phyloP scores from a whole-genome alignment of 495 filamentous ascomycete species.

The Cercophora scortea region DNA sequence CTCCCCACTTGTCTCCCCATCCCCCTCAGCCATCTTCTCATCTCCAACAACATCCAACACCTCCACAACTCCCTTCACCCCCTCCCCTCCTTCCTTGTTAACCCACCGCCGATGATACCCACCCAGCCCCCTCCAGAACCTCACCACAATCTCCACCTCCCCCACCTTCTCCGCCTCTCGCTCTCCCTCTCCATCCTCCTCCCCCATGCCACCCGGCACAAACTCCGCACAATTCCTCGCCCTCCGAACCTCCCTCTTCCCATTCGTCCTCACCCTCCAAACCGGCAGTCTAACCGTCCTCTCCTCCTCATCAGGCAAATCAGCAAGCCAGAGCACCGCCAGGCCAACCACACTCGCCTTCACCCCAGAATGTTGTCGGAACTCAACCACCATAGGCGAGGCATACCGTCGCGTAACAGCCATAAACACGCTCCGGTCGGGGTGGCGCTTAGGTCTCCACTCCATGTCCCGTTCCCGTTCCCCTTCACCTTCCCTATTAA shows the following conservation, averaged over 20 bases:
- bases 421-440: constrained; percentile 40
- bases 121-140: constrained; percentile 50
- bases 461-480: not conserved
- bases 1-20: constrained; percentile 1
- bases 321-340: constrained; percentile 58
- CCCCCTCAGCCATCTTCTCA: constrained; percentile 34
- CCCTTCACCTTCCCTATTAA: constrained; percentile 12
- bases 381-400: constrained; percentile 52
- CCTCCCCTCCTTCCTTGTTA: constrained; percentile 32
- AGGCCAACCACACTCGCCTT: constrained; percentile 51
- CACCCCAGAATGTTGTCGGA: constrained; percentile 40
- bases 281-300: constrained; percentile 45
- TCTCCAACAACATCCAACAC: constrained; percentile 54
- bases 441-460: constrained; percentile 32
- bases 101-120: constrained; percentile 48
- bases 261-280: constrained; percentile 38
- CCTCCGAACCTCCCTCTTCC: constrained; percentile 36
- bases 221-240: constrained; percentile 23
- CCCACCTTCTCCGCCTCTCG: constrained; percentile 44
- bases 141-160: constrained; percentile 44
- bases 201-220: too few species aligned
- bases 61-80: constrained; percentile 53
- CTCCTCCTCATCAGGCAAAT: constrained; percentile 57
- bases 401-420: constrained; percentile 55
- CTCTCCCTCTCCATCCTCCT: constrained; percentile 32